Percentiles rank a stretch among this genome's conserved stretches.
Evolutionary conservation across 225 moss, liverwort and hornwort species (phyloP).

Genomic region (Physcomitrellopsis africana): DNA sequence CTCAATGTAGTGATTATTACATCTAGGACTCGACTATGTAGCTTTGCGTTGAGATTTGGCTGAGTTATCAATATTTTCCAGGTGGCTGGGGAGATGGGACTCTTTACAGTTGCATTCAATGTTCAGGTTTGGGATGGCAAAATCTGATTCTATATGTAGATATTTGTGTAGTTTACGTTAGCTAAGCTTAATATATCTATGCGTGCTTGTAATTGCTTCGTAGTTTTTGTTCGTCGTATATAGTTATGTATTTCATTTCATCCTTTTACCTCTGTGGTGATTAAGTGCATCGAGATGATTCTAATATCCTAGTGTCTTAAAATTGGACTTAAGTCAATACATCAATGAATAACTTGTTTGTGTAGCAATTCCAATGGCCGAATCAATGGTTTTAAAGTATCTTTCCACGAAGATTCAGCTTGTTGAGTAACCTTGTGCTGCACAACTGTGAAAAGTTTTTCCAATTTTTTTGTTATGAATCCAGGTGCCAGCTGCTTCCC

Average conservation of each 20-base stretch:
- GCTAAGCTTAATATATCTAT: neutral
- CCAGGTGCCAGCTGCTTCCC: slow-evolving; percentile 82
- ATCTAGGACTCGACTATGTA: too few species aligned
- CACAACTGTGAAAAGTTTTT: neutral
- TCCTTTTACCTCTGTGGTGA: too few species aligned
- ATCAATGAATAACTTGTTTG: neutral
- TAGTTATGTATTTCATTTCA: neutral
- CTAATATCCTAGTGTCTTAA: too few species aligned
- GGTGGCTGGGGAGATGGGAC: slow-evolving; percentile 71
- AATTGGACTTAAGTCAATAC: too few species aligned
- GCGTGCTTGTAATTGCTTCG: slow-evolving; percentile 1
- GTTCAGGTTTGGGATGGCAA: slow-evolving; percentile 62
- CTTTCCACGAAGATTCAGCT: slow-evolving; percentile 20
- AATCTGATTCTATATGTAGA: neutral
- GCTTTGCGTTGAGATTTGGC: slow-evolving; percentile 9
- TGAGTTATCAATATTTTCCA: slow-evolving; percentile 28
- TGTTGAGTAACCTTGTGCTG: neutral
- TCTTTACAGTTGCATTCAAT: slow-evolving; percentile 84
- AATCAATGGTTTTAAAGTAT: neutral
- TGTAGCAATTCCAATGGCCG: neutral
- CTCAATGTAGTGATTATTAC: too few species aligned
- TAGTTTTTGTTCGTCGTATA: slow-evolving; percentile 8
- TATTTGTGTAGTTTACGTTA: slow-evolving; percentile 4
- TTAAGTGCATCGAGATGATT: too few species aligned
- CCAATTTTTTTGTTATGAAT: slow-evolving; percentile 2